Evolutionary conservation across 768 basidiomycete species (phyloP).

Genomic region (Pholiota conissans): DNA sequence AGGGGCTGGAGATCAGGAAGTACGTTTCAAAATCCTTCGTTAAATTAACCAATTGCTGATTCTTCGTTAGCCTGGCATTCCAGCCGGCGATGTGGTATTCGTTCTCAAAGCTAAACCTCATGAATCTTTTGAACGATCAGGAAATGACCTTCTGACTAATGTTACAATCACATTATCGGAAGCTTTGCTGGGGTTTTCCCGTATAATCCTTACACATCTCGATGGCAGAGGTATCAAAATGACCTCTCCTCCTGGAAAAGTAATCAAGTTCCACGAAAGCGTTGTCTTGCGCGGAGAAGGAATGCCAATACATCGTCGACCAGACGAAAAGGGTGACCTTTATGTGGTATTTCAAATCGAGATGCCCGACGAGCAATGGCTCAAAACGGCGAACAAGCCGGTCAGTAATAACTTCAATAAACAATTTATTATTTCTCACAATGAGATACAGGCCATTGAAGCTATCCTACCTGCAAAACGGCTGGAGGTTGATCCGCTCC

Average conservation of each 20-base stretch:
- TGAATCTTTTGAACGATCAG: slow-evolving; percentile 79
- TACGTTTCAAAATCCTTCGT: slow-evolving; percentile 25
- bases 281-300: slow-evolving; percentile 84
- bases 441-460: slow-evolving; percentile 52
- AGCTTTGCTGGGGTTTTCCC: slow-evolving; percentile 91
- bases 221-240: slow-evolving; percentile 91
- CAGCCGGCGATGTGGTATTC: slow-evolving; percentile 91
- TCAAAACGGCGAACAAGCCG: slow-evolving; percentile 58
- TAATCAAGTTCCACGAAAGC: slow-evolving; percentile 72
- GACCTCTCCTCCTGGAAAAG: slow-evolving; percentile 69
- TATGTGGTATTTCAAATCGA: slow-evolving; percentile 84
- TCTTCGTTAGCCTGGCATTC: slow-evolving; percentile 66
- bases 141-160: slow-evolving; percentile 76
- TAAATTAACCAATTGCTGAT: background rate
- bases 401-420: too few species aligned
- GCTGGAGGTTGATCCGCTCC: slow-evolving; percentile 66
- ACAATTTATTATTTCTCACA: background rate
- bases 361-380: slow-evolving; percentile 84
- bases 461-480: slow-evolving; percentile 77
- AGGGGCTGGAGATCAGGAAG: slow-evolving; percentile 93
- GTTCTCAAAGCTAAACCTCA: slow-evolving; percentile 69
- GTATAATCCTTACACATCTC: slow-evolving; percentile 87
- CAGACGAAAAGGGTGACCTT: slow-evolving; percentile 75
- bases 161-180: slow-evolving; percentile 91
- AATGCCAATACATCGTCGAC: slow-evolving; percentile 76